A percentile compares a stretch with the other conserved stretches of the same genome.
These are phyloP conservation scores for Fomitopsis pulvina DNA, from an alignment of 768 basidiomycete species.

Conservation along the genomic window DNA sequence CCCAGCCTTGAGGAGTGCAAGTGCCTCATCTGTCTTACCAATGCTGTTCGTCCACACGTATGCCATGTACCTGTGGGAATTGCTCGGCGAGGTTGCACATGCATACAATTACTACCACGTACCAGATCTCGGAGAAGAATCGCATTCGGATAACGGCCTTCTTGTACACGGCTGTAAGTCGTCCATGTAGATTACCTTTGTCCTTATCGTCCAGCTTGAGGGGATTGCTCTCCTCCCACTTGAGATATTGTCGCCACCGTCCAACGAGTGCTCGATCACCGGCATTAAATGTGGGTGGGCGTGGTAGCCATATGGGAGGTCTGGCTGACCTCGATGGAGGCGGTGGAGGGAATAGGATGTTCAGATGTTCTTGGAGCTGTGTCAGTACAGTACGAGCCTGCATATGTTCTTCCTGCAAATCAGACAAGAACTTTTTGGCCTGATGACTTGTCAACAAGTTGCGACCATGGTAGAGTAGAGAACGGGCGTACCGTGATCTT, in stretches of 20 bases:
- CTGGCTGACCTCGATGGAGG: slow-evolving; percentile 36
- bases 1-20: slow-evolving; percentile 75
- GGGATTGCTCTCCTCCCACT: slow-evolving; percentile 94
- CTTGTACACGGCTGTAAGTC: slow-evolving; percentile 78
- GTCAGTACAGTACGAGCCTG: slow-evolving; percentile 87
- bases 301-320: slow-evolving; percentile 52
- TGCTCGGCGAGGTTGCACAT: too few species aligned
- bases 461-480: background rate
- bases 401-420: slow-evolving; percentile 91
- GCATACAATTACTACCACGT: slow-evolving; percentile 15
- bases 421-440: slow-evolving; percentile 95
- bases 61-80: slow-evolving; percentile 73
- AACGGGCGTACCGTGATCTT: slow-evolving; percentile 67
- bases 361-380: slow-evolving; percentile 66
- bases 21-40: slow-evolving; percentile 73
- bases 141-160: slow-evolving; percentile 91
- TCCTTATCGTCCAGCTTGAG: slow-evolving; percentile 89
- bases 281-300: slow-evolving; percentile 64
- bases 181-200: slow-evolving; percentile 50
- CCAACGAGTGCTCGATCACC: slow-evolving; percentile 71
- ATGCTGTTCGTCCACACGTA: slow-evolving; percentile 73
- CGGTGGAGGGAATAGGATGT: slow-evolving; percentile 48
- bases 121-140: slow-evolving; percentile 96
- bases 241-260: slow-evolving; percentile 87
- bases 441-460: slow-evolving; percentile 17